Evolutionary conservation across 371 early-diverging fungal genomes (phyloP).

Genomic region (Mortierella sp.): DNA sequence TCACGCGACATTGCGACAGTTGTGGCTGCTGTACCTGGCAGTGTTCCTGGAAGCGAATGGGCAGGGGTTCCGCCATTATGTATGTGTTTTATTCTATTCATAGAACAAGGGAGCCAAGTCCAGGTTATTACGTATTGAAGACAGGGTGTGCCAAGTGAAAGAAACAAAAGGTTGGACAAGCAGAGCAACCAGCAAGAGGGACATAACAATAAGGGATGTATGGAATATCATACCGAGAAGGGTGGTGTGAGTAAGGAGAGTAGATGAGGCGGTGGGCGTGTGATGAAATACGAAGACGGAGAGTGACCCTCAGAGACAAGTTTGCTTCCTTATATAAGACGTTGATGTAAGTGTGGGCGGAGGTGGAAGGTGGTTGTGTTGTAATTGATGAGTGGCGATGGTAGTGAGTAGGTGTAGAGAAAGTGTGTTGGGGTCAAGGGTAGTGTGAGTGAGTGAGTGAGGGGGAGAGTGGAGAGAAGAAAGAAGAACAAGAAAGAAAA

Average conservation of each 20-base stretch:
- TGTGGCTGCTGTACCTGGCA: constrained; percentile 81
- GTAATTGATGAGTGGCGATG: not conserved
- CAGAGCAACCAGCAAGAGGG: not conserved
- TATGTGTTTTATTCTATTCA: constrained; percentile 13
- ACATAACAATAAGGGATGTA: not conserved
- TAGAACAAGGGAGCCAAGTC: not conserved
- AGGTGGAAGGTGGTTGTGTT: not conserved
- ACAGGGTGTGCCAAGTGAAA: not conserved
- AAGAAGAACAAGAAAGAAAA: not conserved
- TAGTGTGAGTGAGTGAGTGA: not conserved
- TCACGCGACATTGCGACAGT: not conserved
- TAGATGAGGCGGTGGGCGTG: too few species aligned
- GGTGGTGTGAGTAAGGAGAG: too few species aligned
- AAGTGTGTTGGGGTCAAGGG: not conserved
- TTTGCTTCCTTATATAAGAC: too few species aligned
- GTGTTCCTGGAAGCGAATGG: constrained; percentile 94
- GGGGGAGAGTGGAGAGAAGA: not conserved
- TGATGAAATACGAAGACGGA: too few species aligned
- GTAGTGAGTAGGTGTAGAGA: not conserved
- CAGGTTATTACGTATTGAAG: constrained; percentile 1
- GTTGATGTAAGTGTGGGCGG: too few species aligned
- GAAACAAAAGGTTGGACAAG: not conserved
- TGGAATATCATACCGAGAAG: too few species aligned
- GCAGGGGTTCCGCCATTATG: constrained; percentile 78
- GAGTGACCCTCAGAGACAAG: too few species aligned